Evolutionary conservation across 768 basidiomycete genomes (phyloP), one percentile per base, ranked within the genome.

Genomic region (Amanita exitialis): DNA sequence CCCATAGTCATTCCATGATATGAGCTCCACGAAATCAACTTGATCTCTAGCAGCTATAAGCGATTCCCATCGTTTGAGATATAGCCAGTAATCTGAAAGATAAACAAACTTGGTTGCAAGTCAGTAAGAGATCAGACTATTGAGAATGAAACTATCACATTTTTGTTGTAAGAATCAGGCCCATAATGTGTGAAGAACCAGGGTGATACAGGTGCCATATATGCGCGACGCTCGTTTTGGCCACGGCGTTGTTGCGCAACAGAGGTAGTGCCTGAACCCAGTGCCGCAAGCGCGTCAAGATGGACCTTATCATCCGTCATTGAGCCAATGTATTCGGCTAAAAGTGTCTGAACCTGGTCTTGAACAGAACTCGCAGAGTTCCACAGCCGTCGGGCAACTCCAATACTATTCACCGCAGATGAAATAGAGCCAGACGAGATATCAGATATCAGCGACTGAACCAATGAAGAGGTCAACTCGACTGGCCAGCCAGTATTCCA

Each of bases 401-500:
- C 45, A 32, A 36, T 20, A 8, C 10, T 10, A 23, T 35, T 10
- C 45, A 47, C 16, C 21, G 45, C 43, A 41, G 49, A 32, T 16
- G 44, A 9, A 15, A 27, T 12, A 18, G 20, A 18, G 12, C 28
- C 49, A 34, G 56, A 37, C 13, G 37, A 59, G 45, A 44, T 55
- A 44, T 27, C 49, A 43, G 42, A 36, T 35, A 34, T 47, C 37
- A 23, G 58, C 51, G 63, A 56, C 35, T 67, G 57, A 7, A 69
- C 70, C 48, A 70, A 72, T 23, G 64, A 60, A 7, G 68, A 63
- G 3, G 72, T 82, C 9, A 86, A 63, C 63, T 82, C 63, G 53
- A 74, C 73, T 2, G 90, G 87, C 90, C 90, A 92, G 34, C 72
- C 90, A 23, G 76, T 75, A 62, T 92, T 87, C 84, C 84, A 92